Conservation (phyloP, 73 alveolate species). For the Tetrahymena borealis region DNA sequence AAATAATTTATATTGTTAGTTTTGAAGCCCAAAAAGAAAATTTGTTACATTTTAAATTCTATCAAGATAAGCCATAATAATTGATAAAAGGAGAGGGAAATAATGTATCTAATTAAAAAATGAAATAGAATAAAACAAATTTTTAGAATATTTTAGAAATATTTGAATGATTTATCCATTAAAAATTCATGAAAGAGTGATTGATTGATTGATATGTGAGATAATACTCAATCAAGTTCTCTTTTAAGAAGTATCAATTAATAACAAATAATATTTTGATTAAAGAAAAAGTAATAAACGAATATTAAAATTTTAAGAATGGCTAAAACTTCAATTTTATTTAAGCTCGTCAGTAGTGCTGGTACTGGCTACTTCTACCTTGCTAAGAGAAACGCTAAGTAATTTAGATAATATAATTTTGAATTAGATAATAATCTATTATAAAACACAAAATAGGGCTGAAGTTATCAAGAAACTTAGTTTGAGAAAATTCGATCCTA, state of each 20-base stretch:
- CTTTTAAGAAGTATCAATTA: not conserved
- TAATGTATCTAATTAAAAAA: too few species aligned
- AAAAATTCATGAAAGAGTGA: too few species aligned
- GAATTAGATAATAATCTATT: not conserved
- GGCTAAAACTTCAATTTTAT: conserved; percentile 32
- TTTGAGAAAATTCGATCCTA: conserved; percentile 43
- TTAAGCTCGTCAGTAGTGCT: conserved; percentile 35
- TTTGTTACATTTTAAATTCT: too few species aligned
- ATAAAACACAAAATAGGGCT: not conserved
- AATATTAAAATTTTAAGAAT: conserved; percentile 17
- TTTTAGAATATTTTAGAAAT: too few species aligned
- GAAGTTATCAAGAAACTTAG: conserved; percentile 10
- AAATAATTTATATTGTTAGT: too few species aligned
- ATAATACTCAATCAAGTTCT: too few species aligned
- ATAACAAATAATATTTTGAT: not conserved
- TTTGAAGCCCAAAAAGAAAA: too few species aligned
- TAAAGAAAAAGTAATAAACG: conserved; percentile 6
- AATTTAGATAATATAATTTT: not conserved
- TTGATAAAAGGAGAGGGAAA: too few species aligned
- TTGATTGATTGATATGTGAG: not conserved
- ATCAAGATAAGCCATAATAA: too few species aligned
- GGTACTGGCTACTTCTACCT: conserved; percentile 40
- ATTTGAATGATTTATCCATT: too few species aligned
- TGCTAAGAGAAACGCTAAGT: conserved; percentile 37
- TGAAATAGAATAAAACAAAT: too few species aligned